These are phyloP conservation scores for Ophiostoma himal-ulmi DNA, from an alignment of 2,329 filamentous ascomycete species.

Conservation along the genomic window DNA sequence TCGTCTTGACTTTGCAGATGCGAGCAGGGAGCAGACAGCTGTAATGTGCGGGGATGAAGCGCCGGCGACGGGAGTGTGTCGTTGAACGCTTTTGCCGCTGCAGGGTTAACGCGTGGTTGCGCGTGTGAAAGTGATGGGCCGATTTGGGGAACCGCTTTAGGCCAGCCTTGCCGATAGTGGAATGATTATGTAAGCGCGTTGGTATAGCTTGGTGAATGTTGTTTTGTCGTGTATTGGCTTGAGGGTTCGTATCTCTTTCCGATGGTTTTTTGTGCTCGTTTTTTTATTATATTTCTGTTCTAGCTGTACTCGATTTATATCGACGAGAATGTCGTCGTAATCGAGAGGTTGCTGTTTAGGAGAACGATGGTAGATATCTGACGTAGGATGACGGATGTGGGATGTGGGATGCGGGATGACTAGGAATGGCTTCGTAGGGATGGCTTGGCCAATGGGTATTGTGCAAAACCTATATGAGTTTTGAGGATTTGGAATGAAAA, in stretches of 20 bases:
- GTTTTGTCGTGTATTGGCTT: neutral
- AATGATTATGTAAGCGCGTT: neutral
- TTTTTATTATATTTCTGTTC: too few species aligned
- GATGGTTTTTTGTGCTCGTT: too few species aligned
- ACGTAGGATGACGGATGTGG: neutral
- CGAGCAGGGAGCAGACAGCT: neutral
- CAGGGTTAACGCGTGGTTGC: neutral
- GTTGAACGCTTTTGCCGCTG: neutral
- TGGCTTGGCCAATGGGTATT: neutral
- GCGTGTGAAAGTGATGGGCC: neutral
- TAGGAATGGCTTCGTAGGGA: neutral
- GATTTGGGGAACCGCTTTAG: neutral
- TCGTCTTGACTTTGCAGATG: neutral
- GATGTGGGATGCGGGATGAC: neutral
- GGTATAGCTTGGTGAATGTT: neutral
- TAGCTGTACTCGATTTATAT: neutral
- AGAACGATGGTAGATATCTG: neutral
- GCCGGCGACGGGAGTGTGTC: neutral
- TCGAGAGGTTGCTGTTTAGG: neutral
- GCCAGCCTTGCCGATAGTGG: conserved; percentile 5
- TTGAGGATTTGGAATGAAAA: neutral
- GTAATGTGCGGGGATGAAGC: neutral
- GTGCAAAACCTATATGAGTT: neutral
- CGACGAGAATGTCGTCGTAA: neutral
- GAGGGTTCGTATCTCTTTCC: neutral